phyloP scores from a whole-genome alignment of 169 alveolate genomes.

The Perkinsus olseni region DNA sequence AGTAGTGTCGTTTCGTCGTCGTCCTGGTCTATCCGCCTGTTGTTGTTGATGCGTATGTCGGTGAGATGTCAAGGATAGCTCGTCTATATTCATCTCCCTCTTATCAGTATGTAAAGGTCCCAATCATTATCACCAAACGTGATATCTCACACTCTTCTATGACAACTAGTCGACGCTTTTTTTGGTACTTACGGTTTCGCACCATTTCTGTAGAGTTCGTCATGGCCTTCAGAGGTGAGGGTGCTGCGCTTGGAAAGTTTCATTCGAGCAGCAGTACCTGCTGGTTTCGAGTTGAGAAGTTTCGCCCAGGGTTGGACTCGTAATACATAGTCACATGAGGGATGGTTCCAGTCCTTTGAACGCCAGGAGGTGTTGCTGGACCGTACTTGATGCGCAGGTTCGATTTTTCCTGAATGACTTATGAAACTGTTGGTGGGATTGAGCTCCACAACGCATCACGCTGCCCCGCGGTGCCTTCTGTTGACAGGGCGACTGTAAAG shows the following conservation, averaged over 20 bases:
- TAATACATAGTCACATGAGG: too few species aligned
- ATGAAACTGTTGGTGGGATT: neutral
- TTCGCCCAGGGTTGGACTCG: too few species aligned
- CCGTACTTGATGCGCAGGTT: too few species aligned
- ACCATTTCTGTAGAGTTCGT: too few species aligned
- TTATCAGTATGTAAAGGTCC: neutral
- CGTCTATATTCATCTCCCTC: neutral
- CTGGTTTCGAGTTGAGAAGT: too few species aligned
- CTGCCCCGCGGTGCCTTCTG: neutral
- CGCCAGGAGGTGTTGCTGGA: too few species aligned
- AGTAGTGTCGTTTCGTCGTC: neutral
- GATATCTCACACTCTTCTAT: neutral
- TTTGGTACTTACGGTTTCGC: too few species aligned
- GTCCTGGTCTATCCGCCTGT: neutral
- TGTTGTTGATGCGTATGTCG: neutral
- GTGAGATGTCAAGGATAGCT: neutral
- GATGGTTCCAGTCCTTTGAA: too few species aligned
- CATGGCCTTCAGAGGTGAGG: too few species aligned
- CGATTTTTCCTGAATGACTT: neutral
- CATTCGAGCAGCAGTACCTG: too few species aligned
- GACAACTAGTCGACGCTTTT: too few species aligned
- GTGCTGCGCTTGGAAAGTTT: too few species aligned
- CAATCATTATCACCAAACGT: neutral
- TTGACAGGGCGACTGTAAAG: neutral
- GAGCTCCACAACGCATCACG: neutral